A percentile compares a stretch with the other conserved stretches of the same genome.
Evolutionary conservation across 2,329 filamentous ascomycete species (phyloP).

Genomic region (Aspergillus floridensis): DNA sequence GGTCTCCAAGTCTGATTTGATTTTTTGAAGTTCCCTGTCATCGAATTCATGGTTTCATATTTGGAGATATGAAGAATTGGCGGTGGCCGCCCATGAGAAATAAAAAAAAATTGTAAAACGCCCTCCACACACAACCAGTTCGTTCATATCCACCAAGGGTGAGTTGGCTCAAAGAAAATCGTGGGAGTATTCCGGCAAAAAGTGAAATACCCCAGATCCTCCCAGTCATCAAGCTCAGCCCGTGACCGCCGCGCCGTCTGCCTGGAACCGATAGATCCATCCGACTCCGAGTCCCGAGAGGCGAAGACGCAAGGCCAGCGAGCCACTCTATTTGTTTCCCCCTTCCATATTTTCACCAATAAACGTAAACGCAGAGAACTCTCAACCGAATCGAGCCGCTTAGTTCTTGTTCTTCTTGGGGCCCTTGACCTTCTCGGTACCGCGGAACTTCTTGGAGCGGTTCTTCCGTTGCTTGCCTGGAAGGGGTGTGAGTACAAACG

Average conservation of each 20-base stretch:
- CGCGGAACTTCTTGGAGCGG: conserved; percentile 96
- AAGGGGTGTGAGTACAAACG: conserved; percentile 11
- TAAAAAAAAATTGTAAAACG: conserved; percentile 4
- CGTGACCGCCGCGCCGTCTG: conserved; percentile 1
- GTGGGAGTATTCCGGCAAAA: neutral
- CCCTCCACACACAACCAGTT: conserved; percentile 9
- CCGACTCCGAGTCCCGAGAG: conserved; percentile 2
- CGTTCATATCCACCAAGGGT: conserved; percentile 18
- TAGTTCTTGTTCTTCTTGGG: conserved; percentile 89
- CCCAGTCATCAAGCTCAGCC: neutral
- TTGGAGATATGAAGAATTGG: conserved; percentile 2
- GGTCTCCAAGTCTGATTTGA: conserved; percentile 3
- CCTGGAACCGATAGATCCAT: neutral
- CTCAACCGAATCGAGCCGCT: conserved; percentile 39
- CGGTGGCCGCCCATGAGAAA: conserved; percentile 5
- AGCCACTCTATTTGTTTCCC: conserved; percentile 18
- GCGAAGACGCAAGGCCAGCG: conserved; percentile 10
- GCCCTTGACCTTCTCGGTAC: conserved; percentile 98
- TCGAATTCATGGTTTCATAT: conserved; percentile 1
- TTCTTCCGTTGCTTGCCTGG: conserved; percentile 99
- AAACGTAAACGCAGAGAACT: conserved; percentile 30
- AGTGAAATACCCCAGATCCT: neutral
- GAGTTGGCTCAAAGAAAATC: neutral
- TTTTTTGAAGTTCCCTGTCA: conserved; percentile 3
- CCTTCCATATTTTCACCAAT: conserved; percentile 17